Percentiles rank a stretch among this genome's conserved stretches.
Conservation (phyloP, 148 eudicot species). For the Bassia scoparia region DNA sequence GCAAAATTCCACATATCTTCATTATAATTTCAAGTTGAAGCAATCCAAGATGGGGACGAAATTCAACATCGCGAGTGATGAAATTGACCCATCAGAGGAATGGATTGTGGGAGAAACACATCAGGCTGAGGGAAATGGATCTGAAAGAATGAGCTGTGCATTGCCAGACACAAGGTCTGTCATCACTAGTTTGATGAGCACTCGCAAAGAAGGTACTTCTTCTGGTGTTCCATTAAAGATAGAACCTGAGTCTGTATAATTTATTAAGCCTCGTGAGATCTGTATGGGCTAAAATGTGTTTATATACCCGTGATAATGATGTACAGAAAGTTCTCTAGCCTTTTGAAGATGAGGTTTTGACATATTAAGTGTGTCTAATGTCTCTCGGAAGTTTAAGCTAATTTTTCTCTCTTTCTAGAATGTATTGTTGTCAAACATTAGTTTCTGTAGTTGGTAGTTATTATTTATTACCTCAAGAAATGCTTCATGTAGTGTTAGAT, state of each 20-base stretch:
- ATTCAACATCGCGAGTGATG: conserved; percentile 26
- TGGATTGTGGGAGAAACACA: conserved; percentile 36
- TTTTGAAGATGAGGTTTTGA: background rate
- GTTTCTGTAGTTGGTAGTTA: background rate
- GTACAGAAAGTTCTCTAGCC: background rate
- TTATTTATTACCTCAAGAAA: background rate
- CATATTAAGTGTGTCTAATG: background rate
- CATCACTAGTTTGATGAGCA: background rate
- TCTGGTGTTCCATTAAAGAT: conserved; percentile 2
- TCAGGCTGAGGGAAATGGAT: background rate
- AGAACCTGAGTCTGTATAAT: conserved; percentile 11
- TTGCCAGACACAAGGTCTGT: background rate
- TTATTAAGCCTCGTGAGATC: background rate
- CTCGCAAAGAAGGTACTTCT: background rate
- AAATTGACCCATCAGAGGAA: conserved; percentile 39
- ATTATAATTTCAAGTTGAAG: conserved; percentile 49
- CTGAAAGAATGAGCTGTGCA: background rate
- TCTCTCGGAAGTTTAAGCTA: conserved; percentile 6
- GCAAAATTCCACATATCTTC: conserved; percentile 35
- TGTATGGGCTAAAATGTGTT: background rate
- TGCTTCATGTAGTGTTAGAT: background rate
- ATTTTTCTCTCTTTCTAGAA: background rate
- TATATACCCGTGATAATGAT: conserved; percentile 11
- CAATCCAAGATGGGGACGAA: conserved; percentile 27
- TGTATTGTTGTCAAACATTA: background rate